Base-by-base conservation (phyloP, 306 rosid species). In the Acacia confusa region DNA sequence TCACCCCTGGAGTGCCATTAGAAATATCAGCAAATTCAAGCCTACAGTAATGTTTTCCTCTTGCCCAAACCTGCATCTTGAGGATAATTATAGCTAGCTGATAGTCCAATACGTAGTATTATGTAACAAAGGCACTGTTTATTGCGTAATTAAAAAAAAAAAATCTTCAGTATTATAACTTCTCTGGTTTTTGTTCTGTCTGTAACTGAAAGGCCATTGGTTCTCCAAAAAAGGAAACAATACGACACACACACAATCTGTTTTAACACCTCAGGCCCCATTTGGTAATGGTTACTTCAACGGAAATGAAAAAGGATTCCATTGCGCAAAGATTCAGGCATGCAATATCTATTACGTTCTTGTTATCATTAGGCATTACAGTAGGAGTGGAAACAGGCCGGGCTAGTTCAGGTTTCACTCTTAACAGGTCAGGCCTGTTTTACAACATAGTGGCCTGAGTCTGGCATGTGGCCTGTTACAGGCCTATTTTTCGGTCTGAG, bases 1-100 rank as follows among this genome's bases (percentile, higher is more conserved):
- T 93, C 71, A 79, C 83, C 52, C 95, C 97, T 71, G 97, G 97
- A 27, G 82, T 88, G 4, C 89, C 97, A 0, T 81, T 95, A 22
- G 86, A 90, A 79, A 83, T 95, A 69, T 82, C 80, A 17, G 73
- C 84, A 80, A 84, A 82, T 76, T 77, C 78, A 53, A 58, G 63
- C 30, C 80, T 45, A 20, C 72, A 84, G 32, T 63, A 77, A 53
- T 73, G 57, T 72, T 24, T 72, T 41, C 75, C 16, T 13, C 12
- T 32, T 64, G 43, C 47, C 25, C 15, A 19, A 32, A 36, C 28
- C 72, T 34, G 70, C 70, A 24, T 64, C 70, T 80, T 72, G 52
- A 58, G 32, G 74, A 58, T 64, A 64, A 55, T 50, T 79, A 60
- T 70, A 73, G 43, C 16, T 19, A 19, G 43, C 30, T 24, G 14